Evolutionary conservation across 371 early-diverging fungal species (phyloP).

Genomic region (Zychaea mexicana): DNA sequence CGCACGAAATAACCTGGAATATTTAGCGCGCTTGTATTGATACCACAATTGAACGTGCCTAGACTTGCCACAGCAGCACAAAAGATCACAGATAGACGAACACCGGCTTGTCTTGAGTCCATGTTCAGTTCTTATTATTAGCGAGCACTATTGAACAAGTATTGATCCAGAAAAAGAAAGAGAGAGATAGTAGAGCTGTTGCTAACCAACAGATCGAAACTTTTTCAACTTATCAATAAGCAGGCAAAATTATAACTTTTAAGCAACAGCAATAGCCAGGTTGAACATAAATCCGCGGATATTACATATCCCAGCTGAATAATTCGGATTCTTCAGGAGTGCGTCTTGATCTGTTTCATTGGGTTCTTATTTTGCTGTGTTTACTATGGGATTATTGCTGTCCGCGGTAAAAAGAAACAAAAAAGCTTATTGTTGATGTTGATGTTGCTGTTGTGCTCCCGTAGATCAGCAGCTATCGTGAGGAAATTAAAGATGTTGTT

Average conservation of each 20-base stretch:
- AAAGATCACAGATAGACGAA: slow-evolving; percentile 27
- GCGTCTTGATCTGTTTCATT: not conserved
- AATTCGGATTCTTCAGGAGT: not conserved
- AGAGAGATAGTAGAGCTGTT: no score
- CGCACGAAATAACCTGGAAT: slow-evolving; percentile 40
- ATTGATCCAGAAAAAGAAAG: no score
- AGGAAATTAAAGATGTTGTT: no score
- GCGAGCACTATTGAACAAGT: not conserved
- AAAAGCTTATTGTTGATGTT: no score
- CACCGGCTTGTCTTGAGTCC: not conserved
- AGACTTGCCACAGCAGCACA: slow-evolving; percentile 41
- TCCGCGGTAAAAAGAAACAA: no score
- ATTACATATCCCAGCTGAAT: not conserved
- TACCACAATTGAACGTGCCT: slow-evolving; percentile 46
- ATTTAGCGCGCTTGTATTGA: slow-evolving; percentile 44
- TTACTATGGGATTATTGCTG: no score
- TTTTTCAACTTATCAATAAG: not conserved
- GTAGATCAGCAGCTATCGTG: no score
- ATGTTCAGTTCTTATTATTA: not conserved
- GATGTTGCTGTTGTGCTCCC: no score
- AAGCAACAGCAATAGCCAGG: not conserved
- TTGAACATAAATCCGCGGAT: not conserved
- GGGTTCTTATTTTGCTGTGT: no score
- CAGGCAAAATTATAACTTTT: not conserved
- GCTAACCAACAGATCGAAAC: no score